Conservation (phyloP, 225 moss, liverwort and hornwort species). For the Antitrichia curtipendula region DNA sequence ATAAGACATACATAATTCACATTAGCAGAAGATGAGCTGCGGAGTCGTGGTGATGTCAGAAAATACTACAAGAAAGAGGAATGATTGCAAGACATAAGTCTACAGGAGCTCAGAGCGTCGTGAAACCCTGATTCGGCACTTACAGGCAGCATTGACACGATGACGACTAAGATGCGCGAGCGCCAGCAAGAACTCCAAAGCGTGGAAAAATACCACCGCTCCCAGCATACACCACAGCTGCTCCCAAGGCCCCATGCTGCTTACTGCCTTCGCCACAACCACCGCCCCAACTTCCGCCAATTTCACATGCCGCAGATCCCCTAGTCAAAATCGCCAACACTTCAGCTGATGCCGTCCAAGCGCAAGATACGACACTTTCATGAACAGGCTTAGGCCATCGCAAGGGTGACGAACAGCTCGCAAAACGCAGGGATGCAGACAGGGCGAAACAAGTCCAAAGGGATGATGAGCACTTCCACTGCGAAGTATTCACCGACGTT, state of each 20-base stretch:
- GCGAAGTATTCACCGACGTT: neutral
- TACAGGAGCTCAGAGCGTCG: neutral
- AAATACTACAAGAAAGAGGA: neutral
- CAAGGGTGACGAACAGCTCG: neutral
- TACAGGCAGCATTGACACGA: slow-evolving; percentile 40
- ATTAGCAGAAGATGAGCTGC: neutral
- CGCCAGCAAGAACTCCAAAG: slow-evolving; percentile 73
- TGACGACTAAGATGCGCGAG: slow-evolving; percentile 46
- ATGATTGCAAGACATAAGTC: neutral
- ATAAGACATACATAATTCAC: neutral
- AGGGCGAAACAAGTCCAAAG: neutral
- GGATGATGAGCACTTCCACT: neutral
- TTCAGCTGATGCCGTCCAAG: neutral
- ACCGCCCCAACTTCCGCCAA: neutral
- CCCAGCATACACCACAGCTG: slow-evolving; percentile 53
- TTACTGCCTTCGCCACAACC: neutral
- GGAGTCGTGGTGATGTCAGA: neutral
- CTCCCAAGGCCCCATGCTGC: slow-evolving; percentile 12
- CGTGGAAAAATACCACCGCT: slow-evolving; percentile 55
- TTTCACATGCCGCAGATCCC: slow-evolving; percentile 10
- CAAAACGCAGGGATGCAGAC: neutral
- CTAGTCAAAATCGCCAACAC: neutral
- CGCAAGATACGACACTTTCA: neutral
- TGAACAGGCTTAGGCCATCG: neutral
- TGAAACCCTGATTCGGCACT: neutral